phyloP scores from a whole-genome alignment of 2,329 filamentous ascomycete species.

The Paramyrothecium sp. region DNA sequence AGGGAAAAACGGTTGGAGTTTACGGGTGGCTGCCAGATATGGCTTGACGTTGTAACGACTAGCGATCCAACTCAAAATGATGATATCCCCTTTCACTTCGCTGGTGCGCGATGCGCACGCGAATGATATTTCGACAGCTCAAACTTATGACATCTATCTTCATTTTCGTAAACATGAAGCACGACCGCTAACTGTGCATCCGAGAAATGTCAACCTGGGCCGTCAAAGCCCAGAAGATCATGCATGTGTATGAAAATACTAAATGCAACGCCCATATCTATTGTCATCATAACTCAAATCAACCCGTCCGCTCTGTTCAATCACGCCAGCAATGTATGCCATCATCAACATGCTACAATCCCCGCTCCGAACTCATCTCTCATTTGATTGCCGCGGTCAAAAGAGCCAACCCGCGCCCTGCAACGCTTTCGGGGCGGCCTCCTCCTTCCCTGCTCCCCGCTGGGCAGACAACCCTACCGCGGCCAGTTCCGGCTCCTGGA shows the following conservation, averaged over 20 bases:
- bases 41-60: neutral
- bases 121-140: too few species aligned
- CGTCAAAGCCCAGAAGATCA: too few species aligned
- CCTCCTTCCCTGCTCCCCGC: constrained; percentile 25
- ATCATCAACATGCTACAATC: neutral
- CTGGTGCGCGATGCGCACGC: neutral
- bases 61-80: neutral
- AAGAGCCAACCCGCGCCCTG: constrained; percentile 34
- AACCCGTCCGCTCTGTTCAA: constrained; percentile 8
- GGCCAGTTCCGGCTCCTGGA: constrained; percentile 41
- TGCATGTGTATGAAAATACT: too few species aligned
- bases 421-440: constrained; percentile 41
- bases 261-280: neutral
- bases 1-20: neutral
- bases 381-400: neutral
- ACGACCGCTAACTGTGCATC: too few species aligned
- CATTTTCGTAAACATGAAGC: too few species aligned
- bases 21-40: neutral
- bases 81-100: neutral
- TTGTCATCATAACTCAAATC: neutral
- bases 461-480: neutral
- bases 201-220: too few species aligned
- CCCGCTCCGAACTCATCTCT: neutral
- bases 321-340: constrained; percentile 18
- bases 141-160: too few species aligned